Conservation (phyloP, 108 stramenopile species). For the Aurantiochytrium sp. region DNA sequence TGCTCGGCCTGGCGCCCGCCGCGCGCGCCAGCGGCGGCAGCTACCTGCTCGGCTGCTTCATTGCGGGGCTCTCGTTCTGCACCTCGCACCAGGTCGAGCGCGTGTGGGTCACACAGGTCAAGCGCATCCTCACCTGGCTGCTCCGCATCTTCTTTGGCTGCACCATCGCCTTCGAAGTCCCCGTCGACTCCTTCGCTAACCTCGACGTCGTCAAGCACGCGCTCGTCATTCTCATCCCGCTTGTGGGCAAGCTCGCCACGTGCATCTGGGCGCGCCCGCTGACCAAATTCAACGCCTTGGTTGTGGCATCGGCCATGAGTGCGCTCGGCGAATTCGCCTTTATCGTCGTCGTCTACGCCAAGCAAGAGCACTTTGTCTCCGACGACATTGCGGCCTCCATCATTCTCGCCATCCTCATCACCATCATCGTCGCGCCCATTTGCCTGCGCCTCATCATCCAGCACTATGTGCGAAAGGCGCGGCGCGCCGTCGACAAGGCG, state of each 20-base stretch:
- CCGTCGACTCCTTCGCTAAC: background rate
- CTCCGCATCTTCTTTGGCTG: conserved; percentile 8
- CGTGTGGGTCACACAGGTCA: background rate
- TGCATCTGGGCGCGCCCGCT: background rate
- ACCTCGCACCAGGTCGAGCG: background rate
- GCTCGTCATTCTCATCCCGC: background rate
- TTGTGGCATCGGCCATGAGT: background rate
- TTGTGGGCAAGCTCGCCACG: background rate
- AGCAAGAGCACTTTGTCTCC: background rate
- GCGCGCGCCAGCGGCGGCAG: background rate
- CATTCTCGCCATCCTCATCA: background rate
- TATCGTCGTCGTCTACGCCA: background rate
- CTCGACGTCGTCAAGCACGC: background rate
- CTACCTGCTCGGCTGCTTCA: background rate
- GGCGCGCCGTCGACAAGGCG: background rate
- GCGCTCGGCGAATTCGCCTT: background rate
- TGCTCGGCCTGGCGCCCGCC: background rate
- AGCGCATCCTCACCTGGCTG: background rate
- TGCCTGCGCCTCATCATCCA: background rate
- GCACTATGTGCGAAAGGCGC: background rate
- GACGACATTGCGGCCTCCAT: background rate
- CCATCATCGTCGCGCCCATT: background rate
- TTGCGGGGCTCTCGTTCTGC: background rate
- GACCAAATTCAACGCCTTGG: background rate
- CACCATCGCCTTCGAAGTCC: background rate